Evolutionary conservation across 1,284 basidiomycete genomes (phyloP).

Genomic region (Afroboletus lepidellus): DNA sequence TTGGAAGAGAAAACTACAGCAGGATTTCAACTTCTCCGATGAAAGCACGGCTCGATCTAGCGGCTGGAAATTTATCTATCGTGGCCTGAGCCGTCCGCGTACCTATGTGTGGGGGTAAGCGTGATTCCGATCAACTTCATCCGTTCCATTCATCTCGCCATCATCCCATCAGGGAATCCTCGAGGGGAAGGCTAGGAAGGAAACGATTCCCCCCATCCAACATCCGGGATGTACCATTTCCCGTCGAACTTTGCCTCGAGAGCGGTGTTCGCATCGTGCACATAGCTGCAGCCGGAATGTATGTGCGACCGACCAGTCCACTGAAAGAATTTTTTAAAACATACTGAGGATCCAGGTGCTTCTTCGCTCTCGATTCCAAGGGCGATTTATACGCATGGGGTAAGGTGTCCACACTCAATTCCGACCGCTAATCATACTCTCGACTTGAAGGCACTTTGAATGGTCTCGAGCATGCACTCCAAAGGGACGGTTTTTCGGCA

Average conservation of each 20-base stretch:
- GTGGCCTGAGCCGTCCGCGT: conserved; percentile 56
- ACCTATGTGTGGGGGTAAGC: conserved; percentile 82
- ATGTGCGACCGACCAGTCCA: conserved; percentile 23
- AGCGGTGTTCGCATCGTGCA: conserved; percentile 66
- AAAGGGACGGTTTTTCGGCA: conserved; percentile 57
- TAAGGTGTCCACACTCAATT: conserved; percentile 30
- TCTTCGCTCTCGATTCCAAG: conserved; percentile 73
- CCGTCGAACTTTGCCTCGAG: conserved; percentile 52
- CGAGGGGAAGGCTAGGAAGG: conserved; percentile 61
- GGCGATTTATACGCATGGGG: conserved; percentile 85
- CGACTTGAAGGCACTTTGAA: conserved; percentile 61
- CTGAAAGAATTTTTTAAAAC: not conserved
- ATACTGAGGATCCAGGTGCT: conserved; percentile 61
- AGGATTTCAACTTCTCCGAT: conserved; percentile 79
- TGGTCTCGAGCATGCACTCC: conserved; percentile 43
- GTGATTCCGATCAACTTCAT: not conserved
- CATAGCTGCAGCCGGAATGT: conserved; percentile 81
- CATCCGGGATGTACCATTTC: conserved; percentile 54
- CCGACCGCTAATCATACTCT: conserved; percentile 3
- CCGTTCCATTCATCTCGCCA: conserved; percentile 4
- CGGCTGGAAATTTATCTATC: conserved; percentile 81
- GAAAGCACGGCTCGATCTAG: conserved; percentile 64
- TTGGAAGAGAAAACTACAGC: conserved; percentile 69
- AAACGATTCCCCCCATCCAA: conserved; percentile 37
- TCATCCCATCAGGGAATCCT: conserved; percentile 47